Percentiles rank a stretch among this genome's conserved stretches.
Conservation (phyloP, 2,329 filamentous ascomycete species). For the Monosporascus sp. region DNA sequence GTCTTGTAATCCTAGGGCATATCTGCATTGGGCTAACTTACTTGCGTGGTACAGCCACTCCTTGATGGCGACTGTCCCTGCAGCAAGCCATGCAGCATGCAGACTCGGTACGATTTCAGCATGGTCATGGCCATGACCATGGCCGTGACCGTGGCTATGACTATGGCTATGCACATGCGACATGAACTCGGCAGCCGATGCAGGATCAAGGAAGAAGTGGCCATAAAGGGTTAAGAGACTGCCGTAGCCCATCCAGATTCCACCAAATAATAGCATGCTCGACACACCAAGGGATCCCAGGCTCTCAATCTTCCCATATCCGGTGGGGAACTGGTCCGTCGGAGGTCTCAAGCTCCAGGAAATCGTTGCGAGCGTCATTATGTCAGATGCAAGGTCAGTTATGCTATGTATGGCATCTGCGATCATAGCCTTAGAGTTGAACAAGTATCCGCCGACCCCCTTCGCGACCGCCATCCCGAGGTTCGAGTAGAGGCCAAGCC, state of each 20-base stretch:
- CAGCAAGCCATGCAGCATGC: constrained; percentile 91
- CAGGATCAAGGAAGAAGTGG: constrained; percentile 64
- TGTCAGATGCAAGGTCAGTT: constrained; percentile 90
- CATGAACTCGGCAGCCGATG: constrained; percentile 46
- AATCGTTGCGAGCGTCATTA: constrained; percentile 90
- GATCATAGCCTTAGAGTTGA: constrained; percentile 89
- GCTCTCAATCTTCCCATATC: constrained; percentile 97
- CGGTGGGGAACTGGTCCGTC: constrained; percentile 76
- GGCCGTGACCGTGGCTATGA: constrained; percentile 45
- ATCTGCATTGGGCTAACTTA: constrained; percentile 44
- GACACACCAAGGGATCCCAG: constrained; percentile 90
- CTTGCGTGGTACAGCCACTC: constrained; percentile 97
- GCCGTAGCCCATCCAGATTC: constrained; percentile 85
- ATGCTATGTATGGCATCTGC: constrained; percentile 95
- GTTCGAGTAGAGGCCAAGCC: constrained; percentile 84
- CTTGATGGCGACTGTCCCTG: constrained; percentile 84
- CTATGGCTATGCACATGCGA: constrained; percentile 56
- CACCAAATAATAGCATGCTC: constrained; percentile 81
- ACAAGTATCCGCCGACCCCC: constrained; percentile 84
- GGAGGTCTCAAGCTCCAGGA: constrained; percentile 88
- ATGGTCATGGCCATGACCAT: constrained; percentile 58
- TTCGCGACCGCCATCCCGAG: constrained; percentile 92
- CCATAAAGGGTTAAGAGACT: constrained; percentile 65
- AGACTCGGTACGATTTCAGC: constrained; percentile 68
- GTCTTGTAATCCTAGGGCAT: constrained; percentile 4